Evolutionary conservation across 768 basidiomycete genomes (phyloP).

Genomic region (Leccinum subtestaceum): DNA sequence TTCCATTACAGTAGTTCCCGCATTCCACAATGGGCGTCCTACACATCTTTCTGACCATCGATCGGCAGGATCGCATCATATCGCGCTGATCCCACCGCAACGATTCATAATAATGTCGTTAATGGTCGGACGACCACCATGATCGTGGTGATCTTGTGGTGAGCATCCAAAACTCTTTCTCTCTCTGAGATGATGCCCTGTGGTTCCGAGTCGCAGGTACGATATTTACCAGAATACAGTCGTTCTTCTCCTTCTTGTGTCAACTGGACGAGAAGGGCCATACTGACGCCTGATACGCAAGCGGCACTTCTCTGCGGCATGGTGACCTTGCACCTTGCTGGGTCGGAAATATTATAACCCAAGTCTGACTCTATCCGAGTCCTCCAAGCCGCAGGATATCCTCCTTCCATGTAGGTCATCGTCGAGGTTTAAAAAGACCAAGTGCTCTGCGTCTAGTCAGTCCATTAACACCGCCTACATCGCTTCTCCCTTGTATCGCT

Average conservation of each 20-base stretch:
- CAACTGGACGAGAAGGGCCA: neutral
- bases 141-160: neutral
- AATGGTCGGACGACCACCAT: neutral
- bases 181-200: neutral
- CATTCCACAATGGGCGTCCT: neutral
- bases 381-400: neutral
- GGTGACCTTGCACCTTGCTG: neutral
- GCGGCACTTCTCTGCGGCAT: neutral
- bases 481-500: neutral
- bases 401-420: neutral
- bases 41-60: neutral
- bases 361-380: neutral
- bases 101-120: neutral
- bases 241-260: neutral
- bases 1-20: neutral
- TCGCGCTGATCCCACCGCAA: neutral
- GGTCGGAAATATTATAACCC: neutral
- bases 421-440: slow-evolving; percentile 3
- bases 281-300: neutral
- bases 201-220: neutral
- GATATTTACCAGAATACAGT: neutral
- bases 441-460: neutral
- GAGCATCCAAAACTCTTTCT: neutral
- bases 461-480: neutral
- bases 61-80: neutral